These are phyloP conservation scores for Paspalum notatum DNA, from an alignment of 176 grass and related monocot genomes.

Conservation along the genomic window DNA sequence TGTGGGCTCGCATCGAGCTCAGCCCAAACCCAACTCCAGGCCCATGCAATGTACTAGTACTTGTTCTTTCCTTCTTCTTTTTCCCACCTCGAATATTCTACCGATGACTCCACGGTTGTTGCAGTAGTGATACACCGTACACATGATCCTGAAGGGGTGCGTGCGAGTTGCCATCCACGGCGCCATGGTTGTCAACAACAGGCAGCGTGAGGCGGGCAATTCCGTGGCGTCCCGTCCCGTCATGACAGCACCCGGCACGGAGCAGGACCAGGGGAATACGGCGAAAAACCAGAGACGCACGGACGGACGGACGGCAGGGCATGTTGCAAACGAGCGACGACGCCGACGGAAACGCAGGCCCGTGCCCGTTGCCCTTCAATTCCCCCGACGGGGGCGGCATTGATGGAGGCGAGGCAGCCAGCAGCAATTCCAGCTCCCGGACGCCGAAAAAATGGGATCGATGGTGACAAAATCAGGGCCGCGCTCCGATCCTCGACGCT, in stretches of 20 bases:
- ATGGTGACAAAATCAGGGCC: slow-evolving; percentile 24
- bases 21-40: background rate
- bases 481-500: slow-evolving; percentile 2
- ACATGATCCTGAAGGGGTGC: background rate
- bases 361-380: too few species aligned
- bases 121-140: background rate
- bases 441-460: slow-evolving; percentile 18
- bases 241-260: background rate
- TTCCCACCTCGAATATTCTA: too few species aligned
- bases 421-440: slow-evolving; percentile 9
- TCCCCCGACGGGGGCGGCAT: background rate
- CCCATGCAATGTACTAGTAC: background rate
- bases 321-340: background rate
- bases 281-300: background rate
- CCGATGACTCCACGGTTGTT: background rate
- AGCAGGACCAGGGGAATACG: background rate
- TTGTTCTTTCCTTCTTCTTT: background rate
- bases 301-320: background rate
- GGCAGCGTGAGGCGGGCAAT: background rate
- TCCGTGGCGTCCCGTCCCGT: background rate
- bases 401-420: background rate
- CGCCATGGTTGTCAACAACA: background rate
- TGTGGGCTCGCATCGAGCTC: too few species aligned
- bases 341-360: background rate
- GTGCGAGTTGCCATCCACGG: background rate